phyloP scores from a whole-genome alignment of 495 filamentous ascomycete genomes.

The Pyronema domesticum region DNA sequence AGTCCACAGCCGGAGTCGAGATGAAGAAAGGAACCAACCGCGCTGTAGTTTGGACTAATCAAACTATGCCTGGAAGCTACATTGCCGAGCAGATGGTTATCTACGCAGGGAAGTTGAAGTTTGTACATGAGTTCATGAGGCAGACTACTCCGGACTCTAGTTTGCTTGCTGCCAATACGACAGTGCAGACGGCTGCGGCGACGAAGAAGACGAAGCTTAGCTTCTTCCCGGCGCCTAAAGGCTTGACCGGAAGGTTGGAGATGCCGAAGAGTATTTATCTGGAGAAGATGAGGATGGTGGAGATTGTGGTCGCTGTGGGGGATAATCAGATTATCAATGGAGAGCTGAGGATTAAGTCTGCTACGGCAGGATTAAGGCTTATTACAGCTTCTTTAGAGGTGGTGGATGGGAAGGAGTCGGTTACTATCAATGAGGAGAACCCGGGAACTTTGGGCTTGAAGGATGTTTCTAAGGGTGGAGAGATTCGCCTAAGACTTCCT shows the following conservation, averaged over 20 bases:
- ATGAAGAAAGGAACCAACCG: constrained; percentile 39
- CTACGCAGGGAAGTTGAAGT: constrained; percentile 46
- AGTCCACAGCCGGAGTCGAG: constrained; percentile 28
- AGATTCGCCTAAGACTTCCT: constrained; percentile 47
- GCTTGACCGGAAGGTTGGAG: constrained; percentile 13
- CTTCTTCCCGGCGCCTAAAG: constrained; percentile 19
- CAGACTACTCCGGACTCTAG: constrained; percentile 15
- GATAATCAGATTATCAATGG: constrained; percentile 54
- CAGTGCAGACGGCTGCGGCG: constrained; percentile 26
- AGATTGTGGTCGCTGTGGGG: constrained; percentile 55
- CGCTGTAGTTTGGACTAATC: constrained; percentile 27
- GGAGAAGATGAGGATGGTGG: constrained; percentile 54
- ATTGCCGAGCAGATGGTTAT: constrained; percentile 56
- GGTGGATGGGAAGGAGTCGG: constrained; percentile 27
- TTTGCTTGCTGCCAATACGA: constrained; percentile 15
- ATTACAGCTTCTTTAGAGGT: constrained; percentile 52
- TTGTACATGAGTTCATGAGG: constrained; percentile 39
- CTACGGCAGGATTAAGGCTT: constrained; percentile 73
- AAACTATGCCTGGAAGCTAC: constrained; percentile 56
- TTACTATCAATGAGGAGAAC: constrained; percentile 29
- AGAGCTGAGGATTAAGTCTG: constrained; percentile 57
- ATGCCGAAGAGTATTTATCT: constrained; percentile 47
- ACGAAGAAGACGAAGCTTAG: constrained; percentile 28
- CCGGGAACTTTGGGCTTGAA: constrained; percentile 51
- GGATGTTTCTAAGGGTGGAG: constrained; percentile 33